phyloP scores from a whole-genome alignment of 1,284 basidiomycete species.

The Naganishia sp. region DNA sequence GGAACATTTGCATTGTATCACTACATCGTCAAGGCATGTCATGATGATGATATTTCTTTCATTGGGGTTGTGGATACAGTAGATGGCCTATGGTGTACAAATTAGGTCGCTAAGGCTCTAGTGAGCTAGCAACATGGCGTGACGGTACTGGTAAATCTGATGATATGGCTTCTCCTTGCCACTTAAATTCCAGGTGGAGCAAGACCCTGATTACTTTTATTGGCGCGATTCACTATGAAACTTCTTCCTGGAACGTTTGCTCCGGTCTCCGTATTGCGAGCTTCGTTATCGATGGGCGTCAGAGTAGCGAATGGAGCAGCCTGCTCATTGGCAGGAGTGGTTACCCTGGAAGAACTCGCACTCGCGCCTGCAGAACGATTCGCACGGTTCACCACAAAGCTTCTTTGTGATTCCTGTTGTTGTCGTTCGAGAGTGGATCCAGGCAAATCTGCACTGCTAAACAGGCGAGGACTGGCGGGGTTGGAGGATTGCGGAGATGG shows the following conservation, averaged over 20 bases:
- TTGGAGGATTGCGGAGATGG: conserved; percentile 17
- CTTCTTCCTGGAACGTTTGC: conserved; percentile 3
- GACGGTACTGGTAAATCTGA: no score
- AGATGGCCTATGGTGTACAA: conserved; percentile 9
- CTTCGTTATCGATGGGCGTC: background rate
- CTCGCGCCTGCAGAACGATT: conserved; percentile 24
- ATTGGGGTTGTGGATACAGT: conserved; percentile 26
- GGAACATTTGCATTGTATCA: background rate
- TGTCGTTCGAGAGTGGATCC: background rate
- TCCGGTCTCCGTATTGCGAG: background rate
- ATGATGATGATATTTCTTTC: background rate
- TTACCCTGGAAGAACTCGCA: conserved; percentile 16
- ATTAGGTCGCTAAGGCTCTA: background rate
- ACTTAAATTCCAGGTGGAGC: background rate
- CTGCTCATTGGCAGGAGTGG: conserved; percentile 11
- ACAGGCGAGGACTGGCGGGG: conserved; percentile 17
- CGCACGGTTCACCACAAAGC: conserved; percentile 31
- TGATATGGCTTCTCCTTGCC: background rate
- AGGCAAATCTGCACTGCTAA: background rate
- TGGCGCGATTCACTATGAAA: conserved; percentile 29
- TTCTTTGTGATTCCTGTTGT: conserved; percentile 11
- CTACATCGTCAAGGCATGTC: background rate
- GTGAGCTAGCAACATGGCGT: no score
- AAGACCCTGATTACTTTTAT: conserved; percentile 5
- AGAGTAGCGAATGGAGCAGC: conserved; percentile 7